A percentile compares a stretch with the other conserved stretches of the same genome.
Evolutionary conservation across 2,329 filamentous ascomycete genomes (phyloP).

Genomic region (Verruconis gallopava): DNA sequence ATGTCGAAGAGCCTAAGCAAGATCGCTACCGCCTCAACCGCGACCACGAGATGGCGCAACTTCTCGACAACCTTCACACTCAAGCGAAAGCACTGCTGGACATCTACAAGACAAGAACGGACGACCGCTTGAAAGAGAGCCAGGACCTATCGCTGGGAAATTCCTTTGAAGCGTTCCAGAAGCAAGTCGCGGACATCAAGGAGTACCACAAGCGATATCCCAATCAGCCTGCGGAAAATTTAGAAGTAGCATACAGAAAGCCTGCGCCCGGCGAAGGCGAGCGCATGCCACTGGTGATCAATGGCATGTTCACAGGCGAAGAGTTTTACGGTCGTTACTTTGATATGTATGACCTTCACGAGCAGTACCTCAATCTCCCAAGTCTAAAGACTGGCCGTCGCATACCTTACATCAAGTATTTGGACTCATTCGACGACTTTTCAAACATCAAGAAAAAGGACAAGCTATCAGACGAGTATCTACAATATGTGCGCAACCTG

Average conservation of each 20-base stretch:
- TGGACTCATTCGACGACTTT: constrained; percentile 84
- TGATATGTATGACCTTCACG: constrained; percentile 72
- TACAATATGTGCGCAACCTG: constrained; percentile 72
- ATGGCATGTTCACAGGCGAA: constrained; percentile 90
- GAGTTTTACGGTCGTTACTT: constrained; percentile 89
- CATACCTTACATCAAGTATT: constrained; percentile 80
- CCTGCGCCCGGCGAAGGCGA: constrained; percentile 48
- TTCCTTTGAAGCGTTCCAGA: constrained; percentile 78
- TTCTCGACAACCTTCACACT: constrained; percentile 74
- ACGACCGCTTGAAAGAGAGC: constrained; percentile 62
- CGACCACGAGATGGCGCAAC: constrained; percentile 82
- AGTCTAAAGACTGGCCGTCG: constrained; percentile 55
- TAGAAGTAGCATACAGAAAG: constrained; percentile 81
- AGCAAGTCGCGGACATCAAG: constrained; percentile 66
- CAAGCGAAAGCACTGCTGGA: constrained; percentile 71
- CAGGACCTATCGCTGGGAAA: constrained; percentile 75
- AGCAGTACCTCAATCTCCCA: constrained; percentile 80
- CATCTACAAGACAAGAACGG: constrained; percentile 72
- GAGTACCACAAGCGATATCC: constrained; percentile 84
- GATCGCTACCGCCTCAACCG: constrained; percentile 79
- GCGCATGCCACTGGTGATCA: constrained; percentile 54
- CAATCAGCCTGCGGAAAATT: constrained; percentile 88
- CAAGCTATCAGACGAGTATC: constrained; percentile 87
- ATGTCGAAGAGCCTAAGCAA: constrained; percentile 78
- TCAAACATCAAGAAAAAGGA: constrained; percentile 64